Percentiles rank a stretch among this genome's conserved stretches.
Evolutionary conservation across 2,329 filamentous ascomycete genomes (phyloP).

Genomic region (Fusarium hostae): DNA sequence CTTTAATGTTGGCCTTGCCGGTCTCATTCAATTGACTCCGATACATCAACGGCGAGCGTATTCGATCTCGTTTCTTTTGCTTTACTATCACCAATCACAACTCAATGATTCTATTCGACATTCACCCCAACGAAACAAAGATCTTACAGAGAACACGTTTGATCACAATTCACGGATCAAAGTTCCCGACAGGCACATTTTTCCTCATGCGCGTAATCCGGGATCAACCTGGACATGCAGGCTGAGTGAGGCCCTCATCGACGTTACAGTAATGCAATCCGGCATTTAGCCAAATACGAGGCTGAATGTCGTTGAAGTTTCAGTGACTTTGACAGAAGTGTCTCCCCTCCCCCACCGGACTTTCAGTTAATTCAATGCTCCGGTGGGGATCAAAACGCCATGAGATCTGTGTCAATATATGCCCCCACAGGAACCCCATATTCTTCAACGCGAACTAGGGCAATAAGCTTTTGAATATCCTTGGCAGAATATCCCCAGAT

Average conservation of each 20-base stretch:
- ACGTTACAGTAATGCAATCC: not conserved
- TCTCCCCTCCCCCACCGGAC: slow-evolving; percentile 17
- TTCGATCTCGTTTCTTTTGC: not conserved
- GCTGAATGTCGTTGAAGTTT: not conserved
- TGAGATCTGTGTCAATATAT: not conserved
- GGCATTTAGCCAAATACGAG: not conserved
- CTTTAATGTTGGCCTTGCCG: not conserved
- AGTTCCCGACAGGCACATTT: not conserved
- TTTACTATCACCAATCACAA: not conserved
- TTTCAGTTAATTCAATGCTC: not conserved
- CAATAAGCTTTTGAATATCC: not conserved
- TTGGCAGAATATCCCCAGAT: slow-evolving; percentile 9
- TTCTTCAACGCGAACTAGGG: slow-evolving; percentile 1
- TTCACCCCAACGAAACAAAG: not conserved
- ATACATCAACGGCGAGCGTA: not conserved
- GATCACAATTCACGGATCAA: not conserved
- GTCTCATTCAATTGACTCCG: not conserved
- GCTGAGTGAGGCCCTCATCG: not conserved
- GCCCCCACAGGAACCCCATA: slow-evolving; percentile 10
- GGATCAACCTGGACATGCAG: not conserved
- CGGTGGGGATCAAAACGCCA: slow-evolving; percentile 3
- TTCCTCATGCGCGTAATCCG: not conserved
- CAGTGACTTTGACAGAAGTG: not conserved
- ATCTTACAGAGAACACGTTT: not conserved
- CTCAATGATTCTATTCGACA: not conserved